A percentile compares a stretch with the other conserved stretches of the same genome.
Evolutionary conservation across 192 early-diverging fungal genomes (phyloP).

Genomic region (Obelidium mucronatum): DNA sequence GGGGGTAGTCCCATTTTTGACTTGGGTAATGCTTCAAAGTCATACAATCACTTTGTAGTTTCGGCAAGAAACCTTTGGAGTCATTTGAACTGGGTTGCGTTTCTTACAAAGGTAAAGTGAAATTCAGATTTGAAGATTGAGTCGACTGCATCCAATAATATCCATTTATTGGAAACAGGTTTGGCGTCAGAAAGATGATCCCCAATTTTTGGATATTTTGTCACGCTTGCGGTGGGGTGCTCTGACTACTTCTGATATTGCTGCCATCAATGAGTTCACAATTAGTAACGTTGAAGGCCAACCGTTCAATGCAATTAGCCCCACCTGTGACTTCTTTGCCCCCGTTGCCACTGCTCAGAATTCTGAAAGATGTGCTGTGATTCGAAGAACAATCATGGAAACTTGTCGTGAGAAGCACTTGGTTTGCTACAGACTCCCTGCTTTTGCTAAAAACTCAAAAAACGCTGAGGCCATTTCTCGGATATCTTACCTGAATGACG

Average conservation of each 20-base stretch:
- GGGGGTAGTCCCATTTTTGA: not conserved
- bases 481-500: not conserved
- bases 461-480: not conserved
- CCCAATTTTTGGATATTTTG: not conserved
- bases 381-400: not conserved
- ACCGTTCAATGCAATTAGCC: not conserved
- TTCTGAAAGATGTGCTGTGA: not conserved
- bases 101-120: not conserved
- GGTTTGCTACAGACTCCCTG: not conserved
- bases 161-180: too few relatives aligned
- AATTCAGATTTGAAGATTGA: not conserved
- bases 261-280: not conserved
- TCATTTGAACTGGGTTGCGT: not conserved
- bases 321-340: too few relatives aligned
- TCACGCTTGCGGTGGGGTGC: not conserved
- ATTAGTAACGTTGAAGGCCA: not conserved
- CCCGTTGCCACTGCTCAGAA: not conserved
- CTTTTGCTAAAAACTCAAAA: not conserved
- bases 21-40: not conserved
- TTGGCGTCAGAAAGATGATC: not conserved
- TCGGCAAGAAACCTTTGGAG: not conserved
- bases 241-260: not conserved
- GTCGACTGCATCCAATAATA: not conserved
- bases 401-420: not conserved
- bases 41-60: not conserved